phyloP scores from a whole-genome alignment of 2,329 filamentous ascomycete species.

The Cladosporium sp. region DNA sequence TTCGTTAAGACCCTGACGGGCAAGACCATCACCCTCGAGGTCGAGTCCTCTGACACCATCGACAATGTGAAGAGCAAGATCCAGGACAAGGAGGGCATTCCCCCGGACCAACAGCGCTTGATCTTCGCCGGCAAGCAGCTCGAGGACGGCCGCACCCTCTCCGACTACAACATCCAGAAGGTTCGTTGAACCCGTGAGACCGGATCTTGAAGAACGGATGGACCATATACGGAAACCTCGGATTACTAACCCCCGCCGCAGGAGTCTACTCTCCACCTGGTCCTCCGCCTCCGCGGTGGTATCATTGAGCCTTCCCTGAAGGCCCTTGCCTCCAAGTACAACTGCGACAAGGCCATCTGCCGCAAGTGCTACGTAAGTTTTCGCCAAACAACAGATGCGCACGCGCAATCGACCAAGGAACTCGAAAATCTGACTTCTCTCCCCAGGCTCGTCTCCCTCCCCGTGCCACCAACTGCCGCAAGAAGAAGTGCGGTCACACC shows the following conservation, averaged over 20 bases:
- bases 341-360: slow-evolving; percentile 99
- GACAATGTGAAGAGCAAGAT: slow-evolving; percentile 99
- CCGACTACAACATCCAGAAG: slow-evolving; percentile 99
- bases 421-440: slow-evolving; percentile 5
- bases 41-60: slow-evolving; percentile 98
- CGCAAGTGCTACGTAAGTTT: slow-evolving; percentile 98
- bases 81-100: slow-evolving; percentile 99
- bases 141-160: slow-evolving; percentile 94
- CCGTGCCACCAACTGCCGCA: slow-evolving; percentile 99
- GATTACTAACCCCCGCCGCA: slow-evolving; percentile 40
- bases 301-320: slow-evolving; percentile 99
- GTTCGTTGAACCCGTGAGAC: slow-evolving; percentile 51
- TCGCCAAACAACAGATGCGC: background rate
- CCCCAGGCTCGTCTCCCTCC: slow-evolving; percentile 77
- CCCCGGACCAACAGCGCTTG: slow-evolving; percentile 95
- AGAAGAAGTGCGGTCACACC: slow-evolving; percentile 99
- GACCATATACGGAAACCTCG: background rate
- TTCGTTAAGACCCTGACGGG: slow-evolving; percentile 99
- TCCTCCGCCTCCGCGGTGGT: slow-evolving; percentile 98
- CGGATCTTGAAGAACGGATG: background rate
- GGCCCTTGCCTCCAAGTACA: slow-evolving; percentile 98
- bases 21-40: slow-evolving; percentile 99
- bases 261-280: slow-evolving; percentile 98
- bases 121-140: slow-evolving; percentile 99
- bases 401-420: slow-evolving; percentile 16